Percentiles rank a stretch among this genome's conserved stretches.
Evolutionary conservation across 768 basidiomycete genomes (phyloP).

Genomic region (Phlebiopsis gigantea): DNA sequence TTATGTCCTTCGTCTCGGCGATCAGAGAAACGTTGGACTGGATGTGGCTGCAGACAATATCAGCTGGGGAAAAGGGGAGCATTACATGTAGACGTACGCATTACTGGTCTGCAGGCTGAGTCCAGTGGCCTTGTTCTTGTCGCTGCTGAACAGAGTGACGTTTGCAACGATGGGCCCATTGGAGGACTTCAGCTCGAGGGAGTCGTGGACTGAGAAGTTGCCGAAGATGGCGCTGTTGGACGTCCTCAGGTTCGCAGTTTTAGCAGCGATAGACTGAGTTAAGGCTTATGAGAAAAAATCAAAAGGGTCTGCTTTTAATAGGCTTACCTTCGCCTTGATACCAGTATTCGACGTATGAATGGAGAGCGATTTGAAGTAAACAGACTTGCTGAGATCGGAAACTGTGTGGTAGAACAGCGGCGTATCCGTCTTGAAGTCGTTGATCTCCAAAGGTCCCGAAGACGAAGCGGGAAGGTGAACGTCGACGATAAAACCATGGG

Average conservation of each 20-base stretch:
- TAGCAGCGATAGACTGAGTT: constrained; percentile 28
- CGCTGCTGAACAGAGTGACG: constrained; percentile 22
- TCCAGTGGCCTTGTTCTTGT: constrained; percentile 20
- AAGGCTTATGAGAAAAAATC: neutral
- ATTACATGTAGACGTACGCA: constrained; percentile 28
- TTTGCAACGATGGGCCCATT: constrained; percentile 30
- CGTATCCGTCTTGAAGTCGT: constrained; percentile 25
- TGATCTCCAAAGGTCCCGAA: constrained; percentile 20
- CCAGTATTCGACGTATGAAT: constrained; percentile 6
- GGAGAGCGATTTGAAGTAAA: constrained; percentile 12
- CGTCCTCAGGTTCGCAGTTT: constrained; percentile 21
- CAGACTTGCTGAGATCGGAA: constrained; percentile 22
- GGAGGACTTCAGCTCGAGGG: constrained; percentile 28
- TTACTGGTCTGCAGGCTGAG: constrained; percentile 36
- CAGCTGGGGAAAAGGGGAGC: neutral
- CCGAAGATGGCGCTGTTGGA: constrained; percentile 33
- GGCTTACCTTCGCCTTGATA: constrained; percentile 1
- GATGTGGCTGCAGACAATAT: constrained; percentile 26
- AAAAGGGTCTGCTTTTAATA: neutral
- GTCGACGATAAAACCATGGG: constrained; percentile 24
- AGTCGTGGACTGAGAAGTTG: constrained; percentile 27
- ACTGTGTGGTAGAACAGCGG: constrained; percentile 26
- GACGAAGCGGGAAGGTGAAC: constrained; percentile 24
- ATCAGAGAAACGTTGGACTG: constrained; percentile 28
- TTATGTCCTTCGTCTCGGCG: constrained; percentile 19